Evolutionary conservation across 305 asterid genomes (phyloP).

Genomic region (Fraxinus dipetala): DNA sequence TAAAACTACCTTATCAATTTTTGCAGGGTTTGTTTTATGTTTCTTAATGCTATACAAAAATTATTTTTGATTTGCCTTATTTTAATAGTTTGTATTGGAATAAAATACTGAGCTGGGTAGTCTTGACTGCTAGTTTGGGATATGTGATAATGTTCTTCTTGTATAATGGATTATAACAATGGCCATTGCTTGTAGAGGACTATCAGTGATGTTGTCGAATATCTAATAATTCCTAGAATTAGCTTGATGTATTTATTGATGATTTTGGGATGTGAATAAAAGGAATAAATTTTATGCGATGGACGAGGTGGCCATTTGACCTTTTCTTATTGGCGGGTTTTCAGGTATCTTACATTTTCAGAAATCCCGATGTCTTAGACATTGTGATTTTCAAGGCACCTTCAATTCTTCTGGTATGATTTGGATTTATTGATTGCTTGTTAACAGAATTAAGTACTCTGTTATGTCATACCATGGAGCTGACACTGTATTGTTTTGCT

Average conservation of each 20-base stretch:
- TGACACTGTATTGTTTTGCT: not conserved
- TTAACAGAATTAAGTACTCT: not conserved
- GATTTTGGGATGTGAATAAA: not conserved
- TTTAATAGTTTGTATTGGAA: not conserved
- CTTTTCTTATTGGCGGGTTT: not conserved
- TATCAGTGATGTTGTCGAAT: not conserved
- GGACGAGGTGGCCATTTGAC: not conserved
- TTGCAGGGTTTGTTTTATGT: not conserved
- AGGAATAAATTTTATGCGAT: not conserved
- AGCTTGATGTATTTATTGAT: not conserved
- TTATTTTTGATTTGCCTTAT: not conserved
- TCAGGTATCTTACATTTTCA: constrained; percentile 18
- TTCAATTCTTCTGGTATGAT: constrained; percentile 16
- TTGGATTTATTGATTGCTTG: not conserved
- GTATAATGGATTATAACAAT: not conserved
- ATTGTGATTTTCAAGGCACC: constrained; percentile 21
- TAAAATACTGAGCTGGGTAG: not conserved
- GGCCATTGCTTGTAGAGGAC: not conserved
- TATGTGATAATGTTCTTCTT: not conserved
- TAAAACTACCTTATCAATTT: not conserved
- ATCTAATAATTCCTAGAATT: not conserved
- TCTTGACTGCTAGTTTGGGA: not conserved
- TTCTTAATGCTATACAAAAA: not conserved
- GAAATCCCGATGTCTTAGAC: constrained; percentile 14
- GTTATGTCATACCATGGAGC: not conserved